These are phyloP conservation scores for Parietichytrium sp. DNA, from an alignment of 108 stramenopile species.

Conservation along the genomic window DNA sequence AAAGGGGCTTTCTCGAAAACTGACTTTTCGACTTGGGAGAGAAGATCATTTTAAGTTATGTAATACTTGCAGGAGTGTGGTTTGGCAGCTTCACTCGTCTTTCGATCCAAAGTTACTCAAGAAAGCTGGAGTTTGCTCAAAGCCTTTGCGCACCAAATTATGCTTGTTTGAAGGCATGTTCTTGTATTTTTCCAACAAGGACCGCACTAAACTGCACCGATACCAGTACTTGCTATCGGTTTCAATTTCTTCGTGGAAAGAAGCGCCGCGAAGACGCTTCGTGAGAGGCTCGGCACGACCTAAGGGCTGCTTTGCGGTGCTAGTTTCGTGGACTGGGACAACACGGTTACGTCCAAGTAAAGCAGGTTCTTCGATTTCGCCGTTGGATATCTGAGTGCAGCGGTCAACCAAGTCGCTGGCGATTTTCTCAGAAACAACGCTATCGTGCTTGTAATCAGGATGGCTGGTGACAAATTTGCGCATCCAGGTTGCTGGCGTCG, in stretches of 20 bases:
- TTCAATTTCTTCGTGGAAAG: constrained; percentile 31
- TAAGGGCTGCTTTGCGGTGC: not conserved
- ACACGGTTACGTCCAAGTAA: not conserved
- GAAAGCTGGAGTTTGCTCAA: constrained; percentile 23
- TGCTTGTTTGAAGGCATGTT: constrained; percentile 37
- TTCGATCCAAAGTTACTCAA: too few relatives aligned
- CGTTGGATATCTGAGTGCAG: not conserved
- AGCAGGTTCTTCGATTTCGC: constrained; percentile 27
- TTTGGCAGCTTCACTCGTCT: too few relatives aligned
- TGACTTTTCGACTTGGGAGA: too few relatives aligned
- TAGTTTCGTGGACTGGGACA: not conserved
- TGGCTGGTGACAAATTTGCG: constrained; percentile 83
- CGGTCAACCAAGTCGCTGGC: constrained; percentile 62
- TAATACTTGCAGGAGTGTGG: too few relatives aligned
- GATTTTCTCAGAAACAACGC: constrained; percentile 81
- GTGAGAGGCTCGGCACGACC: not conserved
- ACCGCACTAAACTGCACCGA: constrained; percentile 29
- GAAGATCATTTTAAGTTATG: too few relatives aligned
- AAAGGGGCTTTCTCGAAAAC: too few relatives aligned
- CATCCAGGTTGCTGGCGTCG: constrained; percentile 92
- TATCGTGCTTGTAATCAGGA: constrained; percentile 87
- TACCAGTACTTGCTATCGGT: not conserved
- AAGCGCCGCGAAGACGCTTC: constrained; percentile 29
- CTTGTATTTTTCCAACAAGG: constrained; percentile 23
- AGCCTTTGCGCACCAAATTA: constrained; percentile 18